These are phyloP conservation scores for Hydnum rufescens DNA, from an alignment of 768 basidiomycete genomes.

Conservation along the genomic window DNA sequence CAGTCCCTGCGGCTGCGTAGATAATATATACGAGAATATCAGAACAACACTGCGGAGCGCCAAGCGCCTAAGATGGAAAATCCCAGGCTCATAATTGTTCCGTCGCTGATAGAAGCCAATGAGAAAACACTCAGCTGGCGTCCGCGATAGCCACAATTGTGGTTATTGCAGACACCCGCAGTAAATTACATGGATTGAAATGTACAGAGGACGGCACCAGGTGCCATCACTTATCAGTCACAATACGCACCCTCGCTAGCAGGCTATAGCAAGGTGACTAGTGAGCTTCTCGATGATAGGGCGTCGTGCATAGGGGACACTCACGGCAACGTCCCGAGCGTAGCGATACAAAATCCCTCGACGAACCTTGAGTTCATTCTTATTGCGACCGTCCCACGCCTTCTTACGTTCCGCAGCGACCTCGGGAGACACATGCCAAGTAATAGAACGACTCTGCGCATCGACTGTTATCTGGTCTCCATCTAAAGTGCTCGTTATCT, in stretches of 20 bases:
- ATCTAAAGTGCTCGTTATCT: constrained; percentile 24
- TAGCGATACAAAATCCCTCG: constrained; percentile 63
- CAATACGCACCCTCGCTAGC: constrained; percentile 69
- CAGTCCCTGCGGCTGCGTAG: too few relatives aligned
- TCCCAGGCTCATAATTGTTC: too few relatives aligned
- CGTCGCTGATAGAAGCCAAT: too few relatives aligned
- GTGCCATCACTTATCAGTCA: too few relatives aligned
- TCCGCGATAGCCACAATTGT: too few relatives aligned
- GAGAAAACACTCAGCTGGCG: too few relatives aligned
- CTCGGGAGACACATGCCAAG: constrained; percentile 52
- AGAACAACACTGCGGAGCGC: too few relatives aligned
- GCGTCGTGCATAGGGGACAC: constrained; percentile 16
- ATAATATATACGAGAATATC: too few relatives aligned
- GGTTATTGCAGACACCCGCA: too few relatives aligned
- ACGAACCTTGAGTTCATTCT: constrained; percentile 41
- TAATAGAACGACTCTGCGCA: constrained; percentile 38
- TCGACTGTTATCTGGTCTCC: constrained; percentile 67
- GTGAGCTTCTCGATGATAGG: constrained; percentile 2
- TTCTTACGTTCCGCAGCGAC: constrained; percentile 39
- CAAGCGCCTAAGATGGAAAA: too few relatives aligned
- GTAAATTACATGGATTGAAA: too few relatives aligned
- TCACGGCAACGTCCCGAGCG: constrained; percentile 69
- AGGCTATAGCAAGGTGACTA: constrained; percentile 27
- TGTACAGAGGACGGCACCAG: too few relatives aligned
- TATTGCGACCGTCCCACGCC: constrained; percentile 46